These are phyloP conservation scores for Hypoxylon rubiginosum DNA, from an alignment of 2,329 filamentous ascomycete species.

Conservation along the genomic window DNA sequence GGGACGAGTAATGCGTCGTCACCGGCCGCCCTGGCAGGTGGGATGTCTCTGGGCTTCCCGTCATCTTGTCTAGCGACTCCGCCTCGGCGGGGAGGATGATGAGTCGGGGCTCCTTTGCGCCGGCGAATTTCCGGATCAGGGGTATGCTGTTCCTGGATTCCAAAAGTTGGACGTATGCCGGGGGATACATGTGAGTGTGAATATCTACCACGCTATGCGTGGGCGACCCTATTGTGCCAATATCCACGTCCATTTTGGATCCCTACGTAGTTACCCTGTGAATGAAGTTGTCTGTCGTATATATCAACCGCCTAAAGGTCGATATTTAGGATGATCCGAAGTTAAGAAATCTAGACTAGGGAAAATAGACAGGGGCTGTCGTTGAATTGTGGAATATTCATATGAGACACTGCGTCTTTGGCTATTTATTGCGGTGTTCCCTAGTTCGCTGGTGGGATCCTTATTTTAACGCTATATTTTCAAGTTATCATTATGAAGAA, in stretches of 20 bases:
- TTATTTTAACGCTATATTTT: not conserved
- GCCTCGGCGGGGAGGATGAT: slow-evolving; percentile 71
- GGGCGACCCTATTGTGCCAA: slow-evolving; percentile 52
- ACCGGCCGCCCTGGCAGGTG: slow-evolving; percentile 83
- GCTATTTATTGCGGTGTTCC: not conserved
- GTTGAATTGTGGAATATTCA: not conserved
- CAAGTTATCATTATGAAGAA: not conserved
- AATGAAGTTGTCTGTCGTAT: not conserved
- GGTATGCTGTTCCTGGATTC: slow-evolving; percentile 73
- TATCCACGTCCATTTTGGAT: not conserved
- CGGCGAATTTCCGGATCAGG: slow-evolving; percentile 76
- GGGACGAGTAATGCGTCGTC: slow-evolving; percentile 85
- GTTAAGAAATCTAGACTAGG: not conserved
- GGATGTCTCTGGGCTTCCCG: slow-evolving; percentile 57
- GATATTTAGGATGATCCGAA: no score
- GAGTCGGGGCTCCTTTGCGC: slow-evolving; percentile 70
- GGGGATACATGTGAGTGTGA: slow-evolving; percentile 79
- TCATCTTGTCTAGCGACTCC: slow-evolving; percentile 62
- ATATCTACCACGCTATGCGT: slow-evolving; percentile 70
- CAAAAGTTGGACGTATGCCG: slow-evolving; percentile 72
- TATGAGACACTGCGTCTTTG: not conserved
- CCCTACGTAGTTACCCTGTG: not conserved
- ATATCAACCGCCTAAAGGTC: not conserved
- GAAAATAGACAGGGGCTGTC: not conserved
- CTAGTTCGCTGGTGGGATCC: not conserved